These are phyloP conservation scores for Epichloe sibirici DNA, from an alignment of 2,329 filamentous ascomycete genomes.

Conservation along the genomic window DNA sequence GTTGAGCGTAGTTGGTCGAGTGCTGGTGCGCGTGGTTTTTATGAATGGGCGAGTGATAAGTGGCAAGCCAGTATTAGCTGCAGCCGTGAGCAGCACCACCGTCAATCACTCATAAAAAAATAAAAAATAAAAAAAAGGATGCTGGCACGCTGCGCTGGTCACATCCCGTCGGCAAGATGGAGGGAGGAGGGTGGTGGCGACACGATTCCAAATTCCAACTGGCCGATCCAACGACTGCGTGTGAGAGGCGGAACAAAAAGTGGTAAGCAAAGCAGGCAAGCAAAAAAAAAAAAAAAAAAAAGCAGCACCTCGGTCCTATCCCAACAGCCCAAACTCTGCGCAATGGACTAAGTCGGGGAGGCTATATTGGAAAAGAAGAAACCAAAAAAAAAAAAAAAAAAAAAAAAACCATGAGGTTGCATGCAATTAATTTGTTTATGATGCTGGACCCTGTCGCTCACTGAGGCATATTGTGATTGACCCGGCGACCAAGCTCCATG, in stretches of 20 bases:
- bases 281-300: not conserved
- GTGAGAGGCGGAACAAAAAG: not conserved
- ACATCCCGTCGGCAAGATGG: not conserved
- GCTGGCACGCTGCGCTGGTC: too few species aligned
- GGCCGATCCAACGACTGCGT: not conserved
- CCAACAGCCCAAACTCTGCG: not conserved
- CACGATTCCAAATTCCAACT: not conserved
- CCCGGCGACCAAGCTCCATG: not conserved
- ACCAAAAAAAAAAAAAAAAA: not conserved
- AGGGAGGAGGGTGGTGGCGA: slow-evolving; percentile 1
- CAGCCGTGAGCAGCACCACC: not conserved
- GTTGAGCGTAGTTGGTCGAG: not conserved
- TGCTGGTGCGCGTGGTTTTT: slow-evolving; percentile 1
- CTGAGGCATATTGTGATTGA: slow-evolving; percentile 1
- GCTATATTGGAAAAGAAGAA: not conserved
- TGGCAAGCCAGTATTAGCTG: not conserved
- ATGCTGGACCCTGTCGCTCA: not conserved
- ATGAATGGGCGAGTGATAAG: not conserved
- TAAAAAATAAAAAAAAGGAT: too few species aligned
- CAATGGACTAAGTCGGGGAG: not conserved
- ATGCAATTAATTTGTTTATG: not conserved
- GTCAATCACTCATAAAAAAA: not conserved
- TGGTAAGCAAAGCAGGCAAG: not conserved
- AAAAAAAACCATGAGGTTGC: not conserved
- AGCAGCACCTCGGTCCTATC: not conserved